Conservation (phyloP, 345 rosid genomes). For the Barbarea vulgaris region DNA sequence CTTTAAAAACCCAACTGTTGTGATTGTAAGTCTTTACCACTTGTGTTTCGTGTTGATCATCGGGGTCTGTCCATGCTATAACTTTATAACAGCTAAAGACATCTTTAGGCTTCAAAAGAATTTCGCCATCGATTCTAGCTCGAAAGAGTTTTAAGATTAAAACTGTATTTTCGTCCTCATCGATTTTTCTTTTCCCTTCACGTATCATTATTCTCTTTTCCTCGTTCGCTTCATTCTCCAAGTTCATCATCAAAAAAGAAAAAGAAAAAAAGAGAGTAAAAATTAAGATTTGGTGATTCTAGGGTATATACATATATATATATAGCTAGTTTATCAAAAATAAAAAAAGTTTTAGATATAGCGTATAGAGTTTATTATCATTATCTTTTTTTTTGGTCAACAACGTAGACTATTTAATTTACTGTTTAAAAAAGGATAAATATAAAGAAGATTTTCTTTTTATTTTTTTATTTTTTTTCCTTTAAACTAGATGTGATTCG, state of each 20-base stretch:
- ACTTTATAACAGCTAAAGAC: neutral
- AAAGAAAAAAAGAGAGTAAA: neutral
- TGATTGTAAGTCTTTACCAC: neutral
- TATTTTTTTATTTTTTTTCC: no score
- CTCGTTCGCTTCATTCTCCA: no score
- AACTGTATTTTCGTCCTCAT: neutral
- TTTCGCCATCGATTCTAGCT: neutral
- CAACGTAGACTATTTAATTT: no score
- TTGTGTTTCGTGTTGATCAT: neutral
- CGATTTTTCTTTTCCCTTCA: neutral
- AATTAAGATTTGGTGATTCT: neutral
- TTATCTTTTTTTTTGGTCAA: no score
- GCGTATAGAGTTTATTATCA: no score
- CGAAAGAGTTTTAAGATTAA: neutral
- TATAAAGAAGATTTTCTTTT: no score
- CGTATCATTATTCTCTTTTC: neutral
- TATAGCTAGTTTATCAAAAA: no score
- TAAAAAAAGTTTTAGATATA: no score
- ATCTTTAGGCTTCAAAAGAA: neutral
- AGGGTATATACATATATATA: neutral
- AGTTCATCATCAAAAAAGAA: neutral
- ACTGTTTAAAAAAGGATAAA: no score
- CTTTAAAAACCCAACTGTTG: neutral
- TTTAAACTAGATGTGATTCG: no score
- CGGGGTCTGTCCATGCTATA: neutral